phyloP scores from a whole-genome alignment of 1,284 basidiomycete species.

The Farysia itapuensis region DNA sequence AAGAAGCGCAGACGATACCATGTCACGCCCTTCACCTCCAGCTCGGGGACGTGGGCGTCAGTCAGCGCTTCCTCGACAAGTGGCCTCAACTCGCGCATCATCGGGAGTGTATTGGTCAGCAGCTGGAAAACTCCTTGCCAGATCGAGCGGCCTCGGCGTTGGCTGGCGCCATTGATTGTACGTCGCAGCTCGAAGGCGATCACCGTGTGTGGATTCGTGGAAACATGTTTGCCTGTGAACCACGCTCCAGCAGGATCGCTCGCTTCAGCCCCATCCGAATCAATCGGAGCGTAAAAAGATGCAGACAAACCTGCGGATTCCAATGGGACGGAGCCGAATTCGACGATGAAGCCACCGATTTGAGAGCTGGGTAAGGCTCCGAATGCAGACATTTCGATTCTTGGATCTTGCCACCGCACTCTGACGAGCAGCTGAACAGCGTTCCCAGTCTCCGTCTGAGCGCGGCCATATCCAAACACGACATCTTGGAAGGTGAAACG shows the following conservation, averaged over 20 bases:
- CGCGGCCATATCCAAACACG: conserved; percentile 65
- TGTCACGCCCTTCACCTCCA: conserved; percentile 73
- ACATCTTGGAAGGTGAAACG: conserved; percentile 4
- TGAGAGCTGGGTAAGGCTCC: conserved; percentile 8
- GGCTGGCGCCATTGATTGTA: conserved; percentile 47
- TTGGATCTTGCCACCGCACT: conserved; percentile 38
- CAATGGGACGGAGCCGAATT: conserved; percentile 23
- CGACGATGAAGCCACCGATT: conserved; percentile 27
- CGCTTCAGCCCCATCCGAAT: conserved; percentile 64
- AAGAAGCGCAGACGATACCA: conserved; percentile 78
- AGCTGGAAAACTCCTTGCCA: conserved; percentile 34
- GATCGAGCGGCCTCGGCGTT: conserved; percentile 14
- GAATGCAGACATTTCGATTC: conserved; percentile 14
- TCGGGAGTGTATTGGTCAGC: conserved; percentile 72
- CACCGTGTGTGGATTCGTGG: conserved; percentile 17
- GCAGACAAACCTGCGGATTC: conserved; percentile 1
- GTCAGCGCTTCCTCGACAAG: conserved; percentile 64
- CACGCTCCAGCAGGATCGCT: conserved; percentile 71
- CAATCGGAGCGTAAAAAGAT: conserved; percentile 2
- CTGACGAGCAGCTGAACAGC: conserved; percentile 6
- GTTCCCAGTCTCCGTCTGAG: background rate
- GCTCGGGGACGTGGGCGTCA: conserved; percentile 62
- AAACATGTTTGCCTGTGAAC: conserved; percentile 68
- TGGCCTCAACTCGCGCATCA: conserved; percentile 71
- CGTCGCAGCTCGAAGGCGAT: conserved; percentile 32